These are phyloP conservation scores for Chalciporus sphaerocephalus DNA, from an alignment of 768 basidiomycete species.

Conservation along the genomic window DNA sequence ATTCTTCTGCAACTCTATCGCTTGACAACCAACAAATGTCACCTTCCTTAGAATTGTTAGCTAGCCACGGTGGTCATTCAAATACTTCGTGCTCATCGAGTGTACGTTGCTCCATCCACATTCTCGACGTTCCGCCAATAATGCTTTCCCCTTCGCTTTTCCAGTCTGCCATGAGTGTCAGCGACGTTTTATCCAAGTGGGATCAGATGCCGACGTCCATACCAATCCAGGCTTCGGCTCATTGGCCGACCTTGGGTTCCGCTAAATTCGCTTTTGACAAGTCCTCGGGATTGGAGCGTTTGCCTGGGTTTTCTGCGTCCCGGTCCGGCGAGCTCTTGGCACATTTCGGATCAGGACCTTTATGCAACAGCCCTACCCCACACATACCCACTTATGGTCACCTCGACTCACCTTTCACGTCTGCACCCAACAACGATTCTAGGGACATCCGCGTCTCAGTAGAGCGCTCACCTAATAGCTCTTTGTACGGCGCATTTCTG, in stretches of 20 bases:
- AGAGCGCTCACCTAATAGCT: slow-evolving; percentile 7
- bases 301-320: neutral
- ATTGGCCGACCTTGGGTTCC: slow-evolving; percentile 7
- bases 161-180: neutral
- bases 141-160: slow-evolving; percentile 7
- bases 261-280: neutral
- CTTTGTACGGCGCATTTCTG: slow-evolving; percentile 40
- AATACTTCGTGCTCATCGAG: slow-evolving; percentile 20
- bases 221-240: neutral
- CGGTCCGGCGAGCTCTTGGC: slow-evolving; percentile 3
- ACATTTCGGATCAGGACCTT: neutral
- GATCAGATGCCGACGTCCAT: slow-evolving; percentile 6
- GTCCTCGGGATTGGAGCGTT: slow-evolving; percentile 8
- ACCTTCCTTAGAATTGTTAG: slow-evolving; percentile 23
- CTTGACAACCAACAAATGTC: slow-evolving; percentile 34
- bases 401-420: slow-evolving; percentile 31
- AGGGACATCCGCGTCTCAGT: slow-evolving; percentile 7
- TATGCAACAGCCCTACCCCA: slow-evolving; percentile 2
- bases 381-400: neutral
- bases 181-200: slow-evolving; percentile 4
- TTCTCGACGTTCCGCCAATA: slow-evolving; percentile 17
- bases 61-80: slow-evolving; percentile 15
- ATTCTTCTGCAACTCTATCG: slow-evolving; percentile 21
- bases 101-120: neutral
- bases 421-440: slow-evolving; percentile 22